Base-by-base conservation (phyloP, 768 basidiomycete species). In the Boletales sp. region DNA sequence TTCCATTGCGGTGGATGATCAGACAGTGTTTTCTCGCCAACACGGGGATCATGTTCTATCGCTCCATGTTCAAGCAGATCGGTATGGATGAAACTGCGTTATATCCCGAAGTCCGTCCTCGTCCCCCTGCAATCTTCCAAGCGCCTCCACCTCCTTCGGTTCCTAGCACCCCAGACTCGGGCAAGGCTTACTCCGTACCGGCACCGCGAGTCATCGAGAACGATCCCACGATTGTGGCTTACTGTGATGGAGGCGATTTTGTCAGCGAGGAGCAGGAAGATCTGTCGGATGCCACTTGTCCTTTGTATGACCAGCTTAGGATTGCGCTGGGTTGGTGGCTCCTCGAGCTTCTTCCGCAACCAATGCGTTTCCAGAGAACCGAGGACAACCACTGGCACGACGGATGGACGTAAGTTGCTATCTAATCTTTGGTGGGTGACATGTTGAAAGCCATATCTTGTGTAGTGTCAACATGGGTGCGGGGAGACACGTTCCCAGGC, bases 1-100 rank as follows among this genome's bases (percentile, higher is more conserved):
- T 90, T 38, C 72, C 87, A 1, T 74, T 91, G 31, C 79, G 86
- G 45, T 91, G 86, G 86, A 86, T 87, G 84, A 71, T 88, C 50
- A 78, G 85, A 35, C 77, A 88, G 59, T 79, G 77, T 53, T 82
- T 86, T 73, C 71, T 70, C 44, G 61, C 75, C 8, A 59, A 80
- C 4, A 73, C 73, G 2, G 84, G 84, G 0, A 82, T 86, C 54
- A 69, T 83, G 57, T 86, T 86, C 69, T 66, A 76, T 17, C 56
- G 70, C 2, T 70, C 72, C 19, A 70, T 67, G 17, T 69, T 84
- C 36, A 64, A 63, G 15, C 50, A 61, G 5, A 62, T 78, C 10
- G 75, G 83, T 0, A 58, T 84, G 45, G 77, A 83, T 46, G 74
- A 73, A 0, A 44, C 68, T 70, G 64, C 55, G 25, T 73, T 85